These are phyloP conservation scores for Scheffersomyces stipitis DNA, from an alignment of 805 yeast genomes.

Conservation along the genomic window DNA sequence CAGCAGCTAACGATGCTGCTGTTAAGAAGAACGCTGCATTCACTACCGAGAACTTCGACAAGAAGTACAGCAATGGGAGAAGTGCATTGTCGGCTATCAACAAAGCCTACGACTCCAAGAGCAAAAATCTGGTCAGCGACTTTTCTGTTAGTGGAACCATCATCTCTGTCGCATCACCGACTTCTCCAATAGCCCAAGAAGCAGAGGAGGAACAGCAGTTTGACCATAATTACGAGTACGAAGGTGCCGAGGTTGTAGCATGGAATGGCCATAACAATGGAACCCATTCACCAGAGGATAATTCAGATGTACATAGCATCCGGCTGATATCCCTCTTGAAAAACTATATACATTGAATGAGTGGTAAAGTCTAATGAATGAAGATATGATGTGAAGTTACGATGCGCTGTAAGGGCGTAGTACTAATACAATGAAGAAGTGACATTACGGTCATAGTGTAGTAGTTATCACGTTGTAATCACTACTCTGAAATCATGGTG, in stretches of 20 bases:
- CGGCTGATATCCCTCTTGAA: not conserved
- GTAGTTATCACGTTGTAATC: too few species aligned
- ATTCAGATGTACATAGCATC: conserved; percentile 4
- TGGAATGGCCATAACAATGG: conserved; percentile 1
- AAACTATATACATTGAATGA: not conserved
- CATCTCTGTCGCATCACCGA: too few species aligned
- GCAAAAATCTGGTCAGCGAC: conserved; percentile 6
- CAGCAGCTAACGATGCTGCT: not conserved
- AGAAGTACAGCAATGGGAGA: conserved; percentile 7
- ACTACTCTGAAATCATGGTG: too few species aligned
- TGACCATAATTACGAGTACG: conserved; percentile 1
- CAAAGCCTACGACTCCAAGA: conserved; percentile 9
- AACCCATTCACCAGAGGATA: conserved; percentile 1
- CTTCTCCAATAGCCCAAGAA: too few species aligned
- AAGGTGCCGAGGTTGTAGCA: conserved; percentile 1
- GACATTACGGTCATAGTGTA: too few species aligned
- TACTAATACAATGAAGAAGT: conserved; percentile 1
- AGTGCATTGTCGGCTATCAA: conserved; percentile 12
- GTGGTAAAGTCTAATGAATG: not conserved
- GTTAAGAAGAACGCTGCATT: not conserved
- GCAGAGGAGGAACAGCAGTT: conserved; percentile 1
- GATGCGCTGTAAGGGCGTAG: conserved; percentile 3
- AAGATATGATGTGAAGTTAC: conserved; percentile 3
- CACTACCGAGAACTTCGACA: conserved; percentile 1
- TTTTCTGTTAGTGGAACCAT: conserved; percentile 11